Conservation (phyloP, 345 rosid species). For the Eucalyptus decipiens region DNA sequence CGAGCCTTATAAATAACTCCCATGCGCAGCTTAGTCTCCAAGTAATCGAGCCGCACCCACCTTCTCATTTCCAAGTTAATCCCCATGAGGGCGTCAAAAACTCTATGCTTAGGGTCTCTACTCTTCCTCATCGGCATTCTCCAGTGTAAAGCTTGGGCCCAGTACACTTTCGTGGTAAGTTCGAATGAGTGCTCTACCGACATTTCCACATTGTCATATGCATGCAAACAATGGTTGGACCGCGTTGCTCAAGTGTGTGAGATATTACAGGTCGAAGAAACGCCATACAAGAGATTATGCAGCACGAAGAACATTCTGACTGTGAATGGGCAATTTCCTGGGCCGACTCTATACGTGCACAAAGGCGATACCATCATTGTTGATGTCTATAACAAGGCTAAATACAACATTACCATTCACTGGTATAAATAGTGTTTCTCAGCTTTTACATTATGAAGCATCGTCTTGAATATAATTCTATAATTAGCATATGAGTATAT, state of each 20-base stretch:
- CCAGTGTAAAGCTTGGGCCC: neutral
- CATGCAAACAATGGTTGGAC: neutral
- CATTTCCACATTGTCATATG: neutral
- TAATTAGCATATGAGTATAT: neutral
- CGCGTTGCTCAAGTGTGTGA: neutral
- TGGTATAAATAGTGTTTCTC: neutral
- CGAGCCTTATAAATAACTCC: neutral
- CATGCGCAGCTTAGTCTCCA: neutral
- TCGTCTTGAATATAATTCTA: neutral
- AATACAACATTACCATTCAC: constrained; percentile 16
- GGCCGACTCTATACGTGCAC: constrained; percentile 10
- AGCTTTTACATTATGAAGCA: neutral
- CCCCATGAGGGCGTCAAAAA: neutral
- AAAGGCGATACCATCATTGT: constrained; percentile 9
- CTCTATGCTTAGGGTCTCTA: neutral
- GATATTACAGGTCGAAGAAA: constrained; percentile 8
- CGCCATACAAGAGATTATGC: constrained; percentile 11
- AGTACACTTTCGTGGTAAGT: neutral
- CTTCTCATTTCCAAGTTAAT: neutral
- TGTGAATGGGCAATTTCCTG: constrained; percentile 18
- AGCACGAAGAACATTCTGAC: constrained; percentile 18
- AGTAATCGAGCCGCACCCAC: neutral
- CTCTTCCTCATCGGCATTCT: neutral
- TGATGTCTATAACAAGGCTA: constrained; percentile 6
- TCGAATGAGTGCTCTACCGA: neutral